phyloP scores from a whole-genome alignment of 2,329 filamentous ascomycete genomes.

The Tolypocladium amazonense region DNA sequence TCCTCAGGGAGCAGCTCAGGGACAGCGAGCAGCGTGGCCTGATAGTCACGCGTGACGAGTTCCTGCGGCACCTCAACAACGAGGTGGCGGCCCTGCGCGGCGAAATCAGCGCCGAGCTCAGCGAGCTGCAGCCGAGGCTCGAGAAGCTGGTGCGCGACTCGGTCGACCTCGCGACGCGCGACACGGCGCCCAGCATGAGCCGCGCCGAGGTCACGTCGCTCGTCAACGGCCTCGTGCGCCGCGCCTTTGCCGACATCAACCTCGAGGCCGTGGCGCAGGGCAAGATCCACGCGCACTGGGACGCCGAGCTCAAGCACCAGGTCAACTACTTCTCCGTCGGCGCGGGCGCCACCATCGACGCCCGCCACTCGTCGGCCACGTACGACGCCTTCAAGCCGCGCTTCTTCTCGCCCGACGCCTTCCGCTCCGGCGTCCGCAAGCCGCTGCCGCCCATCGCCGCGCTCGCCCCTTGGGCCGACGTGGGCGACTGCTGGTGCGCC shows the following conservation, averaged over 20 bases:
- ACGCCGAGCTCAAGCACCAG: constrained; percentile 34
- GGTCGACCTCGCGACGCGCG: constrained; percentile 14
- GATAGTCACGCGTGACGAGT: constrained; percentile 37
- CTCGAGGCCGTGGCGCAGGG: constrained; percentile 36
- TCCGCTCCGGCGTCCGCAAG: constrained; percentile 10
- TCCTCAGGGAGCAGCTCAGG: constrained; percentile 25
- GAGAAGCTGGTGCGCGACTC: constrained; percentile 20
- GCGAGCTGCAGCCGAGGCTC: constrained; percentile 23
- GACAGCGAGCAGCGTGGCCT: constrained; percentile 19
- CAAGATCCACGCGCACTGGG: constrained; percentile 33
- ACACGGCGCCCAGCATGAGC: constrained; percentile 21
- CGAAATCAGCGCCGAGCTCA: constrained; percentile 30
- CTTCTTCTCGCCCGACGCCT: constrained; percentile 3
- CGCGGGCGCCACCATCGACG: constrained; percentile 56
- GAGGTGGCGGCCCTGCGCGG: constrained; percentile 25
- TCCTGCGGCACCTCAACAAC: constrained; percentile 30
- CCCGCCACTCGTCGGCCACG: constrained; percentile 46
- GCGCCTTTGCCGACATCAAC: constrained; percentile 32
- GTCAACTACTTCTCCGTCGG: constrained; percentile 66
- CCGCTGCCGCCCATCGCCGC: constrained; percentile 38
- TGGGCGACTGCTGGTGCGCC: constrained; percentile 84
- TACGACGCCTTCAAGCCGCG: constrained; percentile 25
- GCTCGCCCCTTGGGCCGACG: constrained; percentile 60
- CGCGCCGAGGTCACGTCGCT: constrained; percentile 29
- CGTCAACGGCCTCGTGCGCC: constrained; percentile 29